Evolutionary conservation across 1,284 basidiomycete species (phyloP).

Genomic region (Ustilago trichophora): DNA sequence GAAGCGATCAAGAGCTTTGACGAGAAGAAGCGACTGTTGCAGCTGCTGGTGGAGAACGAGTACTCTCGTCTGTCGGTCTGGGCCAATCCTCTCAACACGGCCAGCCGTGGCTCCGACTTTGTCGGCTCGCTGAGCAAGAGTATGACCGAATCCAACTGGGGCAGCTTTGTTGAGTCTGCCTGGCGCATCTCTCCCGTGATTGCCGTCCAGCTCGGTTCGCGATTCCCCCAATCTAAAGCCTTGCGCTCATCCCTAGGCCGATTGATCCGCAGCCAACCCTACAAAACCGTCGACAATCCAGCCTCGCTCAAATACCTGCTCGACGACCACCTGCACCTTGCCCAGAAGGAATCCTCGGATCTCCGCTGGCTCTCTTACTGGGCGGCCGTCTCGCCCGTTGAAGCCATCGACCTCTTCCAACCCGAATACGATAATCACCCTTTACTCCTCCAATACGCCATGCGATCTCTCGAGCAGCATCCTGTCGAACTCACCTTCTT

Average conservation of each 20-base stretch:
- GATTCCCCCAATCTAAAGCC: constrained; percentile 78
- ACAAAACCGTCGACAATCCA: constrained; percentile 77
- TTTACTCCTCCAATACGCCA: constrained; percentile 91
- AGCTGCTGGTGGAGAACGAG: constrained; percentile 88
- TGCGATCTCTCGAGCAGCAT: constrained; percentile 92
- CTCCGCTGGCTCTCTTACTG: constrained; percentile 83
- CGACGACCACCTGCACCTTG: constrained; percentile 83
- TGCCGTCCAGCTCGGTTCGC: constrained; percentile 82
- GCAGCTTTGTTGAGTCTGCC: constrained; percentile 74
- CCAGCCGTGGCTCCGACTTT: constrained; percentile 70
- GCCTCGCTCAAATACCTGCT: constrained; percentile 84
- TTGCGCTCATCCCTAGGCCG: constrained; percentile 77
- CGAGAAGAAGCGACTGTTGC: constrained; percentile 68
- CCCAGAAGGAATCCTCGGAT: constrained; percentile 45
- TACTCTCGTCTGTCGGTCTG: constrained; percentile 86
- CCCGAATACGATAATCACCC: constrained; percentile 75
- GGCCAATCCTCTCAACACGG: constrained; percentile 85
- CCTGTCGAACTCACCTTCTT: constrained; percentile 96
- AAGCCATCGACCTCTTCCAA: constrained; percentile 60
- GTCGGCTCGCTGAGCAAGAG: constrained; percentile 67
- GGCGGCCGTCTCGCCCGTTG: constrained; percentile 86
- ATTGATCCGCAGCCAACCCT: constrained; percentile 79
- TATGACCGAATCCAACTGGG: constrained; percentile 75
- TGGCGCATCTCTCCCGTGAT: constrained; percentile 87
- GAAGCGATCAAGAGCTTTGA: constrained; percentile 34